Conservation (phyloP, 2,329 filamentous ascomycete genomes). For the Acephala macrosclerotiorum region DNA sequence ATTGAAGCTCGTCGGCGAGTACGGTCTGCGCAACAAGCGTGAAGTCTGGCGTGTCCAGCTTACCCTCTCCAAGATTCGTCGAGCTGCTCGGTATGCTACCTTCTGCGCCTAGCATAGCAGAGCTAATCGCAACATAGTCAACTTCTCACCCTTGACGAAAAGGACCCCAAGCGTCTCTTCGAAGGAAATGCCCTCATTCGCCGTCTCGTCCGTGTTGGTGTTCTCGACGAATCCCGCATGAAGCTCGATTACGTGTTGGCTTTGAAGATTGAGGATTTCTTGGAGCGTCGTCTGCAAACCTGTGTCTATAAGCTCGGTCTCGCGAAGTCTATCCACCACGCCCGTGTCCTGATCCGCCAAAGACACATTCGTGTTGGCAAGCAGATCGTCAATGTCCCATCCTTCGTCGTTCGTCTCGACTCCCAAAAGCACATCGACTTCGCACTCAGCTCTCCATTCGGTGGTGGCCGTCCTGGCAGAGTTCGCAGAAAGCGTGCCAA, state of each 20-base stretch:
- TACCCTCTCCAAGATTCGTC: slow-evolving; percentile 99
- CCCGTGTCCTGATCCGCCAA: slow-evolving; percentile 99
- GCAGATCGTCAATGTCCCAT: slow-evolving; percentile 99
- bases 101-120: background rate
- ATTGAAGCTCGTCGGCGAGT: slow-evolving; percentile 99
- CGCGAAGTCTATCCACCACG: slow-evolving; percentile 99
- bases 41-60: slow-evolving; percentile 99
- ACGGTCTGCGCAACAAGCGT: slow-evolving; percentile 99
- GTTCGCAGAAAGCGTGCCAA: slow-evolving; percentile 99
- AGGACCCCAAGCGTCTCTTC: slow-evolving; percentile 99
- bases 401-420: slow-evolving; percentile 99
- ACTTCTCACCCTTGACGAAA: slow-evolving; percentile 99
- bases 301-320: slow-evolving; percentile 99
- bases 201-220: slow-evolving; percentile 99
- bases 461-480: slow-evolving; percentile 95
- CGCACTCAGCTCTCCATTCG: slow-evolving; percentile 94
- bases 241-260: slow-evolving; percentile 99
- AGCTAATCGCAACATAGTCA: slow-evolving; percentile 68
- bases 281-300: slow-evolving; percentile 99
- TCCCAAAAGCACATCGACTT: slow-evolving; percentile 99
- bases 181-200: slow-evolving; percentile 99
- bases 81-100: slow-evolving; percentile 91
- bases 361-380: slow-evolving; percentile 99
- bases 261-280: slow-evolving; percentile 99
- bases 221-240: slow-evolving; percentile 99